Percentiles rank a stretch among this genome's conserved stretches.
Conservation (phyloP, 306 rosid species). For the Glycine latifolia region DNA sequence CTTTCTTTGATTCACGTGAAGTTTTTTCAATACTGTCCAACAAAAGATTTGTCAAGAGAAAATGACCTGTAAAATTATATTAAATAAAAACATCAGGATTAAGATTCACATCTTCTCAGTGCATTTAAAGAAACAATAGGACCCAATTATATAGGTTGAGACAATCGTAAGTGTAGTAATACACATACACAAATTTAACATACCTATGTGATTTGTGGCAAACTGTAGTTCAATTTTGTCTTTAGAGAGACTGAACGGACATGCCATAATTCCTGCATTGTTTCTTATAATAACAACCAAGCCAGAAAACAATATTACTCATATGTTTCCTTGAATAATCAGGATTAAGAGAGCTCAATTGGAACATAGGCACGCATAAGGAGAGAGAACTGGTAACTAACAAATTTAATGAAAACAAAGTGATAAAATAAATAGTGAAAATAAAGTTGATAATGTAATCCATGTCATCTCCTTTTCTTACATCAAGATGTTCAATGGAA, state of each 20-base stretch:
- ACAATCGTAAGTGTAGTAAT: background rate
- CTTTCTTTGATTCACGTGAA: slow-evolving; percentile 58
- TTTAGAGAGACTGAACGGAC: slow-evolving; percentile 76
- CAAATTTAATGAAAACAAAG: slow-evolving; percentile 10
- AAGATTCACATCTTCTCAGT: slow-evolving; percentile 22
- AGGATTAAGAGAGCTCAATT: slow-evolving; percentile 33
- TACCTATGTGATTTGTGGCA: slow-evolving; percentile 91
- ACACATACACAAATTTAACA: slow-evolving; percentile 18
- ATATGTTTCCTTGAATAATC: slow-evolving; percentile 29
- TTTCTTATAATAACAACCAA: slow-evolving; percentile 65
- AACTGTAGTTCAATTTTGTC: slow-evolving; percentile 89
- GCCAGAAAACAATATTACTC: slow-evolving; percentile 48
- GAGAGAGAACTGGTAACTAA: background rate
- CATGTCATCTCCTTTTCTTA: slow-evolving; percentile 56
- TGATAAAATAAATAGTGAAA: slow-evolving; percentile 2
- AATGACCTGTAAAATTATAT: slow-evolving; percentile 70
- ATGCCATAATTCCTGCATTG: slow-evolving; percentile 95
- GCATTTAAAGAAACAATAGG: slow-evolving; percentile 23
- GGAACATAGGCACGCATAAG: background rate
- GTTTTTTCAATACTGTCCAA: slow-evolving; percentile 91
- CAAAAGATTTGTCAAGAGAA: slow-evolving; percentile 84
- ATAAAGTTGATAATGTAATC: slow-evolving; percentile 11
- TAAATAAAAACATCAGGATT: slow-evolving; percentile 30
- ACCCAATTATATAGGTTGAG: slow-evolving; percentile 21
- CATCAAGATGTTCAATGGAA: slow-evolving; percentile 83